Percentiles rank a stretch among this genome's conserved stretches.
These are phyloP conservation scores for Mimosa pudica DNA, from an alignment of 306 rosid genomes.

Conservation along the genomic window DNA sequence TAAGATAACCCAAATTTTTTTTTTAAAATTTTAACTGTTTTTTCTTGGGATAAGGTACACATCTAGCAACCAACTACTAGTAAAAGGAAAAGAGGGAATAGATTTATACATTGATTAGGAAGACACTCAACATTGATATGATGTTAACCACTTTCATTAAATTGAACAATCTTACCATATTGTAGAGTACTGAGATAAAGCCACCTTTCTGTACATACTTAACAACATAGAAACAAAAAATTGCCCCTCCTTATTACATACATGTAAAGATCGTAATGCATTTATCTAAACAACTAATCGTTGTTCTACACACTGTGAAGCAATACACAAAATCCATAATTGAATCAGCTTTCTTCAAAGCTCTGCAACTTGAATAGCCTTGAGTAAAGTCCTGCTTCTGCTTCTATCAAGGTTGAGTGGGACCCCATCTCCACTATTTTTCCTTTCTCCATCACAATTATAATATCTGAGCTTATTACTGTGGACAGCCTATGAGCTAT, in stretches of 20 bases:
- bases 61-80: too few relatives aligned
- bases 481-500: conserved; percentile 89
- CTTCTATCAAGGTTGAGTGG: conserved; percentile 58
- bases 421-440: conserved; percentile 72
- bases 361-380: conserved; percentile 68
- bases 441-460: conserved; percentile 78
- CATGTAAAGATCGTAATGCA: background rate
- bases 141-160: background rate
- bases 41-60: too few relatives aligned
- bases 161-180: background rate
- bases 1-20: too few relatives aligned
- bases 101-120: background rate
- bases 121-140: background rate
- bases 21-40: too few relatives aligned
- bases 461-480: conserved; percentile 68
- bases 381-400: conserved; percentile 71
- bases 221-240: background rate
- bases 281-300: background rate
- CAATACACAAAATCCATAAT: background rate
- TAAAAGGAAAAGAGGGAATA: background rate
- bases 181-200: background rate
- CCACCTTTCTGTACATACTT: background rate
- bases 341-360: conserved; percentile 46
- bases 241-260: background rate
- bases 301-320: background rate